These are phyloP conservation scores for Aspergillus affinis DNA, from an alignment of 495 filamentous ascomycete genomes.

Conservation along the genomic window DNA sequence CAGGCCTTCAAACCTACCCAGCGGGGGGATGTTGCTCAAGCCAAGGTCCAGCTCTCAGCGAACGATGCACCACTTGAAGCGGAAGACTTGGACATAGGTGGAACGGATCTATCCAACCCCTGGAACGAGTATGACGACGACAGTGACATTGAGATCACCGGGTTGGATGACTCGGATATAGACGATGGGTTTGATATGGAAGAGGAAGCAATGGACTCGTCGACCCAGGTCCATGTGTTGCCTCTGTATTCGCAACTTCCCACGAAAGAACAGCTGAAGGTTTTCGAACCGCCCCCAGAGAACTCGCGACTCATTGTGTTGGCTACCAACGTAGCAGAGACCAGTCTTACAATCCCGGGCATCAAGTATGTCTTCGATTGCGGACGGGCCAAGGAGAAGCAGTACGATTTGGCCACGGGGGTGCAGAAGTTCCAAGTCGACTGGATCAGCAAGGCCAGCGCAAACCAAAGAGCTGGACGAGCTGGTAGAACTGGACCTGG, in stretches of 20 bases:
- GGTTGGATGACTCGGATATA: conserved; percentile 49
- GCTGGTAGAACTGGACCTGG: conserved; percentile 94
- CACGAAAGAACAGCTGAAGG: conserved; percentile 84
- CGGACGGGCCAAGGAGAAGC: conserved; percentile 87
- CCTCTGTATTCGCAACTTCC: conserved; percentile 95
- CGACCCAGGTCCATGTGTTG: conserved; percentile 74
- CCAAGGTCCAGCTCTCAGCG: conserved; percentile 69
- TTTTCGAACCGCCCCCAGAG: conserved; percentile 88
- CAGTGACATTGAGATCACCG: conserved; percentile 49
- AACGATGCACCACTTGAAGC: conserved; percentile 77
- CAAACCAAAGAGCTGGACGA: conserved; percentile 88
- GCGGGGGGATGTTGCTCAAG: conserved; percentile 51
- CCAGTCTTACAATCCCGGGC: conserved; percentile 92
- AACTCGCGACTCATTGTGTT: conserved; percentile 85
- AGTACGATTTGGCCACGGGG: conserved; percentile 77
- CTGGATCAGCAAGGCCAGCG: conserved; percentile 98
- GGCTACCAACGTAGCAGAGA: conserved; percentile 97
- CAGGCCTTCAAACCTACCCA: conserved; percentile 64
- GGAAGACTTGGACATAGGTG: conserved; percentile 85
- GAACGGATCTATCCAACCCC: conserved; percentile 45
- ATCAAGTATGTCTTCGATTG: conserved; percentile 96
- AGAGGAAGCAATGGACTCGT: conserved; percentile 63
- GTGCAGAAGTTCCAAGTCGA: conserved; percentile 94
- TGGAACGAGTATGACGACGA: conserved; percentile 31
- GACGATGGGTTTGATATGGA: conserved; percentile 62